Evolutionary conservation across 2,329 filamentous ascomycete species (phyloP).

Genomic region (Magnaporthiopsis incrustans): DNA sequence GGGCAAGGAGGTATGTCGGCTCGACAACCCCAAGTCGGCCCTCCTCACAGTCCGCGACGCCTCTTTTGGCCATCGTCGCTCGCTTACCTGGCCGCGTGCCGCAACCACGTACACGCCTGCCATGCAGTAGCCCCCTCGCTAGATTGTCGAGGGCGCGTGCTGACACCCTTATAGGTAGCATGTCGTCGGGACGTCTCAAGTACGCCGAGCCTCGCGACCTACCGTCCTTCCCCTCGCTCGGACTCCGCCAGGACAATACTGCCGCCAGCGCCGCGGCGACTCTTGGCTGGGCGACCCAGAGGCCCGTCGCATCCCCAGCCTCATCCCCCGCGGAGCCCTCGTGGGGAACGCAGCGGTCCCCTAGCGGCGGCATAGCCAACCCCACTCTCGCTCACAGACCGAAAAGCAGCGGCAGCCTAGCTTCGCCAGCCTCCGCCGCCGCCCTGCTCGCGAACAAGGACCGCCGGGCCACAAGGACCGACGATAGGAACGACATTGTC

Average conservation of each 20-base stretch:
- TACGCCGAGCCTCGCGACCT: constrained; percentile 67
- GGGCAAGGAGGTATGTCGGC: constrained; percentile 3
- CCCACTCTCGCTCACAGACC: not conserved
- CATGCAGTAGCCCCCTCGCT: not conserved
- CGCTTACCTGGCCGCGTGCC: not conserved
- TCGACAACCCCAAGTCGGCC: constrained; percentile 7
- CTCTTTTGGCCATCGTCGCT: not conserved
- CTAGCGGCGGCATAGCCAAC: not conserved
- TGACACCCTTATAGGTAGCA: not conserved
- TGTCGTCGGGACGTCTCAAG: constrained; percentile 42
- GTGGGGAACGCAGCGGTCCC: constrained; percentile 39
- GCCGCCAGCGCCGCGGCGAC: constrained; percentile 69
- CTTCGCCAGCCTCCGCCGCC: constrained; percentile 30
- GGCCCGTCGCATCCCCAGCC: constrained; percentile 40
- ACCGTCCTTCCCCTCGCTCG: constrained; percentile 64
- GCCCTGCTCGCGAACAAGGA: constrained; percentile 32
- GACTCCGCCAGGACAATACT: constrained; percentile 45
- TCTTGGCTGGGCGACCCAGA: constrained; percentile 62
- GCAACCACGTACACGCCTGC: not conserved
- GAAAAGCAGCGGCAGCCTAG: not conserved
- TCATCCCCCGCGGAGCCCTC: constrained; percentile 27
- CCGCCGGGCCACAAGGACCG: constrained; percentile 47
- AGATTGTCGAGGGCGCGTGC: not conserved
- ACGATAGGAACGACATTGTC: constrained; percentile 46
- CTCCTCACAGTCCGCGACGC: constrained; percentile 19